Conservation (phyloP, 768 basidiomycete species). For the Termitomyces sp. region DNA sequence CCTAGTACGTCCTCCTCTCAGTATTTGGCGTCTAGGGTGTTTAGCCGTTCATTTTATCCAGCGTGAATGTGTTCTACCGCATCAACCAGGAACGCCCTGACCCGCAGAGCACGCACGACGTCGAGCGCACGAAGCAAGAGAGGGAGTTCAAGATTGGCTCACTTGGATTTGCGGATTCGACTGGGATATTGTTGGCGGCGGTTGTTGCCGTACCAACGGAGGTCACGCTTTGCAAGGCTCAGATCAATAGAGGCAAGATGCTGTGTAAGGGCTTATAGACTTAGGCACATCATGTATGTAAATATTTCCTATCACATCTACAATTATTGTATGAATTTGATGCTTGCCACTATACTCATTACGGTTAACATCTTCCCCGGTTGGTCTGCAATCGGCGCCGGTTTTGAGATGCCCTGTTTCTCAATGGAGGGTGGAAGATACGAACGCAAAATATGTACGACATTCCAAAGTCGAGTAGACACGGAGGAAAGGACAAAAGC, state of each 20-base stretch:
- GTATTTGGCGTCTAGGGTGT: neutral
- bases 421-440: no score
- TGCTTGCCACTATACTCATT: neutral
- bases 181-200: conserved; percentile 65
- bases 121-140: conserved; percentile 66
- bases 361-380: no score
- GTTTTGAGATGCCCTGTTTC: neutral
- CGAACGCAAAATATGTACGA: no score
- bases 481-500: no score
- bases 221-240: conserved; percentile 68
- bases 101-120: conserved; percentile 39
- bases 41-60: conserved; percentile 19
- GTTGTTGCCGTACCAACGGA: conserved; percentile 73
- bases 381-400: no score
- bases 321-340: neutral
- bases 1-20: conserved; percentile 60
- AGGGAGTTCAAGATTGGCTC: conserved; percentile 89
- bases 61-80: conserved; percentile 84
- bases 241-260: conserved; percentile 65
- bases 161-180: conserved; percentile 81
- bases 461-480: no score
- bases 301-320: neutral
- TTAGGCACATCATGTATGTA: neutral
- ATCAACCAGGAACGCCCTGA: conserved; percentile 71
- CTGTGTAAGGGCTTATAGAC: conserved; percentile 62